Percentiles rank a stretch among this genome's conserved stretches.
These are phyloP conservation scores for Cardamine chenopodiifolia DNA, from an alignment of 345 rosid genomes.

Conservation along the genomic window DNA sequence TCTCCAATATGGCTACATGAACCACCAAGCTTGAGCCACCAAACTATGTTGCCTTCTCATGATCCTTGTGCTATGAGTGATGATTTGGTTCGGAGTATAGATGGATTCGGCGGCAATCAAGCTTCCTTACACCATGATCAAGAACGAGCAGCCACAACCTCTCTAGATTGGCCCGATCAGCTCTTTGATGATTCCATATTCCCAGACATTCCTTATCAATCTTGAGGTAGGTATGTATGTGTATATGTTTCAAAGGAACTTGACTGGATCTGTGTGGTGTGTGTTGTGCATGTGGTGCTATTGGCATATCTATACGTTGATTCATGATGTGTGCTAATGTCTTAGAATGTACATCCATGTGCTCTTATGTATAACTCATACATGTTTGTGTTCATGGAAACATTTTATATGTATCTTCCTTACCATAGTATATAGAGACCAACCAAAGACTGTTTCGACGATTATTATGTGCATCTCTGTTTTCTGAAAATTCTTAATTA, in stretches of 20 bases:
- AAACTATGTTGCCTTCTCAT: conserved; percentile 31
- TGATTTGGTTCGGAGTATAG: conserved; percentile 13
- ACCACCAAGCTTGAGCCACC: conserved; percentile 31
- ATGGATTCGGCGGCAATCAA: conserved; percentile 22
- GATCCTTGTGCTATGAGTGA: conserved; percentile 24
- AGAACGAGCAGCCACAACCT: conserved; percentile 23
- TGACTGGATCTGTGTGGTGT: conserved; percentile 11
- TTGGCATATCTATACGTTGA: conserved; percentile 5
- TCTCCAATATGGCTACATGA: conserved; percentile 40
- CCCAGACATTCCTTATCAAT: conserved; percentile 24
- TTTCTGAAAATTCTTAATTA: too few species aligned
- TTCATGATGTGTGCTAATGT: conserved; percentile 26
- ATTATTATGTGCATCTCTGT: background rate
- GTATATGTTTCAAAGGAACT: conserved; percentile 13
- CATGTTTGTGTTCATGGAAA: conserved; percentile 26
- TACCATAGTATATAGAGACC: background rate
- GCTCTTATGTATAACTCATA: conserved; percentile 14
- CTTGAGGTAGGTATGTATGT: conserved; percentile 34
- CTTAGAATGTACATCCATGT: conserved; percentile 27
- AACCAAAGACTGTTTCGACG: conserved; percentile 1
- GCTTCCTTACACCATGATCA: conserved; percentile 40
- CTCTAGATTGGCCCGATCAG: conserved; percentile 38
- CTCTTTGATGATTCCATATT: conserved; percentile 41
- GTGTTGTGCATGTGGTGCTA: conserved; percentile 10
- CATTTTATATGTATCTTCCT: conserved; percentile 13